Percentiles rank a stretch among this genome's conserved stretches.
phyloP scores from a whole-genome alignment of 129 eudicot species.

The Pittosporum tobira region DNA sequence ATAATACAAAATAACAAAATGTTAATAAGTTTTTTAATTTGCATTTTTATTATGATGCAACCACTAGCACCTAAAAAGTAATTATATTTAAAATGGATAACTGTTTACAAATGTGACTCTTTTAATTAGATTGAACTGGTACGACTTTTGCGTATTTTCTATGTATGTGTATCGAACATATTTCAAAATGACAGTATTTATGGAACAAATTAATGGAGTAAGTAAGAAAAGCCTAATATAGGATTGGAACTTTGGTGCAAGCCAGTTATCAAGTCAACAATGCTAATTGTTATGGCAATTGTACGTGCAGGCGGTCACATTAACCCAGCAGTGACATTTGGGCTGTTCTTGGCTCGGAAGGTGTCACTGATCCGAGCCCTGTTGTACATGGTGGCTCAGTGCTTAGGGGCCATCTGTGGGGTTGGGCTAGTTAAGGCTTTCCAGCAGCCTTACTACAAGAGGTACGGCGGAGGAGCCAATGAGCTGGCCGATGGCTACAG shows the following conservation, averaged over 20 bases:
- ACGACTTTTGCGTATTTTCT: too few species aligned
- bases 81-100: too few species aligned
- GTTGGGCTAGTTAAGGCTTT: slow-evolving; percentile 67
- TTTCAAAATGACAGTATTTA: too few species aligned
- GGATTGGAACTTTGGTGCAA: neutral
- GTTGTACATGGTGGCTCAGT: slow-evolving; percentile 84
- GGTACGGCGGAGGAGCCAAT: slow-evolving; percentile 74
- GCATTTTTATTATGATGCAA: too few species aligned
- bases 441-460: slow-evolving; percentile 40
- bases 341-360: slow-evolving; percentile 66
- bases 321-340: slow-evolving; percentile 85
- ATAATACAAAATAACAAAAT: too few species aligned
- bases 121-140: too few species aligned
- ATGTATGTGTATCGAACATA: too few species aligned
- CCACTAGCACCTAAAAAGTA: too few species aligned
- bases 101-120: too few species aligned
- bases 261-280: neutral
- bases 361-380: slow-evolving; percentile 62
- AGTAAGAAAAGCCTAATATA: too few species aligned
- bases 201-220: too few species aligned
- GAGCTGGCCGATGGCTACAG: slow-evolving; percentile 42
- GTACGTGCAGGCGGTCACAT: slow-evolving; percentile 64
- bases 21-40: too few species aligned
- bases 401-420: slow-evolving; percentile 78
- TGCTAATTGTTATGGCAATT: neutral